Conservation (phyloP, 169 alveolate genomes). For the Ichthyophthirius multifiliis region DNA sequence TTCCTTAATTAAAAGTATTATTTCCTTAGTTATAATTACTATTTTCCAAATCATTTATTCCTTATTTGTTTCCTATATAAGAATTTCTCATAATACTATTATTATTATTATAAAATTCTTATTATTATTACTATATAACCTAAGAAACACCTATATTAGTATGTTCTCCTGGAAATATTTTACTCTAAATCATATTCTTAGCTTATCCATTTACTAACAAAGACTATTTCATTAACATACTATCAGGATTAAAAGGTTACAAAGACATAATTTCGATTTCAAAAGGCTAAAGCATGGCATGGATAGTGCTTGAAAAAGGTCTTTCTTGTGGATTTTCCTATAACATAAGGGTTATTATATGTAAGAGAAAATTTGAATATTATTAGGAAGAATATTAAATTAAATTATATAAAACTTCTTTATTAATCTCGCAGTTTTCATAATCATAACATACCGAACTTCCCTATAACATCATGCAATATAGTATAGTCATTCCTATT, state of each 20-base stretch:
- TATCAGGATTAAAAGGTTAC: constrained; percentile 1
- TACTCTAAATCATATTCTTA: too few relatives aligned
- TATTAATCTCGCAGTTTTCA: not conserved
- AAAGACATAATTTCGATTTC: not conserved
- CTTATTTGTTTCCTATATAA: too few relatives aligned
- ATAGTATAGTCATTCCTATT: not conserved
- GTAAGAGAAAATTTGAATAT: not conserved
- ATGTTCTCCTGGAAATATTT: too few relatives aligned
- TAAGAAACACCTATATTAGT: too few relatives aligned
- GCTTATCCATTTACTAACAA: too few relatives aligned
- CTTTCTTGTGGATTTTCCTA: not conserved
- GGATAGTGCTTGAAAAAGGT: not conserved
- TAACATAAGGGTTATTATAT: not conserved
- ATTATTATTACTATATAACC: too few relatives aligned
- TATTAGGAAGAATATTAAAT: not conserved
- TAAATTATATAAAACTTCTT: not conserved
- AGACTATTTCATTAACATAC: too few relatives aligned
- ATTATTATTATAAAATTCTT: too few relatives aligned
- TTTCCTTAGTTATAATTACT: too few relatives aligned
- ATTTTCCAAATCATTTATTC: too few relatives aligned
- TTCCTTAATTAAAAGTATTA: too few relatives aligned
- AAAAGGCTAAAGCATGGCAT: not conserved
- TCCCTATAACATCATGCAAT: not conserved
- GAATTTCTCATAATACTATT: too few relatives aligned
- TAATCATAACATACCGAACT: not conserved